These are phyloP conservation scores for Chenopodium quinoa DNA, from an alignment of 148 eudicot species.

Conservation along the genomic window DNA sequence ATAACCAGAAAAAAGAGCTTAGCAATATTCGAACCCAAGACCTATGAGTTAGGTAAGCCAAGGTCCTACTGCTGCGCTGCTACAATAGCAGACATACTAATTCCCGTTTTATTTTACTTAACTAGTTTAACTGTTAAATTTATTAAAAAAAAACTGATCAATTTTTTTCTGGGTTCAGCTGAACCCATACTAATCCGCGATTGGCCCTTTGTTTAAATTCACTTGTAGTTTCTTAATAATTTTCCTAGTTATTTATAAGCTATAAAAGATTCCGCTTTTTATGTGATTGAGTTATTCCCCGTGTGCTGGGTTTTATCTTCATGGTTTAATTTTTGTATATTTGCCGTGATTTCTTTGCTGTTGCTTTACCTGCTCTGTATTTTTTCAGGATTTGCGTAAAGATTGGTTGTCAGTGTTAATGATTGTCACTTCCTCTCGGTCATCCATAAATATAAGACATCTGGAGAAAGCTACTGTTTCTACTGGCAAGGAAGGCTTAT, in stretches of 20 bases:
- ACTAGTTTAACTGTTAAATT: no score
- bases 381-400: slow-evolving; percentile 83
- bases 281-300: neutral
- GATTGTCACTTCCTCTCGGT: slow-evolving; percentile 96
- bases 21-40: no score
- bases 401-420: slow-evolving; percentile 93
- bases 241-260: no score
- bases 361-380: slow-evolving; percentile 12
- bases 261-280: neutral
- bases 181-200: no score
- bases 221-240: no score
- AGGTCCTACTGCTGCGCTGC: no score
- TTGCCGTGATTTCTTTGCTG: neutral
- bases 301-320: neutral
- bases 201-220: neutral
- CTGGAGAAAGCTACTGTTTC: slow-evolving; percentile 98
- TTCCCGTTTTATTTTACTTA: no score
- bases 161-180: no score
- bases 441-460: slow-evolving; percentile 94
- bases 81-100: no score
- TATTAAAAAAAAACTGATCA: no score
- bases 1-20: no score
- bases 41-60: no score
- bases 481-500: slow-evolving; percentile 95
- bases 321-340: neutral